Evolutionary conservation across 768 basidiomycete genomes (phyloP).

Genomic region (Rickenella mellea): DNA sequence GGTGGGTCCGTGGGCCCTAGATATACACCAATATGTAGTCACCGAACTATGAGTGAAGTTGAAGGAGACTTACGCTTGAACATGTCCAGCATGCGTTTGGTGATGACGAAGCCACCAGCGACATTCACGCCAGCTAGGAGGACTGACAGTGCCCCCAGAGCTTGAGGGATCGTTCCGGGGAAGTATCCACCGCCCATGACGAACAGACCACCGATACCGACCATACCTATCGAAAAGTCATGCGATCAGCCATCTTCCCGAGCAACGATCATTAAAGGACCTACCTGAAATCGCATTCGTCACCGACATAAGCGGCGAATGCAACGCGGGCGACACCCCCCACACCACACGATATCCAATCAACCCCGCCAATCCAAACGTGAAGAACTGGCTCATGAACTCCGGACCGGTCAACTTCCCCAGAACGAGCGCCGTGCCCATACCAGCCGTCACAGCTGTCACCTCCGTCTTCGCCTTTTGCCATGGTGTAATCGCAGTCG

Average conservation of each 20-base stretch:
- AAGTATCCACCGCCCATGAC: slow-evolving; percentile 86
- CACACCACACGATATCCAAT: slow-evolving; percentile 87
- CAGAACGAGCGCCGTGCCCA: slow-evolving; percentile 62
- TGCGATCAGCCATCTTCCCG: background rate
- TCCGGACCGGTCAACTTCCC: slow-evolving; percentile 73
- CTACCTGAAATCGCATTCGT: slow-evolving; percentile 81
- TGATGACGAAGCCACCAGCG: slow-evolving; percentile 81
- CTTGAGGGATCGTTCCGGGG: slow-evolving; percentile 74
- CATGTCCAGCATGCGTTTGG: slow-evolving; percentile 90
- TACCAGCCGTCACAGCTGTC: slow-evolving; percentile 61
- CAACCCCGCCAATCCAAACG: slow-evolving; percentile 77
- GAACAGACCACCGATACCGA: slow-evolving; percentile 79
- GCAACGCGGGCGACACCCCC: slow-evolving; percentile 82
- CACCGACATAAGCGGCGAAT: slow-evolving; percentile 87
- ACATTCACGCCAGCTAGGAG: slow-evolving; percentile 83
- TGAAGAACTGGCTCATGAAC: slow-evolving; percentile 87
- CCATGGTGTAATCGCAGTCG: slow-evolving; percentile 71
- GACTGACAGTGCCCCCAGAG: slow-evolving; percentile 74
- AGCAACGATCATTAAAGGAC: slow-evolving; percentile 12
- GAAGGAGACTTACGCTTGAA: slow-evolving; percentile 56
- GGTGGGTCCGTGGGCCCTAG: slow-evolving; percentile 76
- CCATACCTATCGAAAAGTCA: slow-evolving; percentile 39
- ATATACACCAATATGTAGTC: slow-evolving; percentile 4
- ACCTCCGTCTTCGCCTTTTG: slow-evolving; percentile 74
- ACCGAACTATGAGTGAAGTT: background rate